A percentile compares a stretch with the other conserved stretches of the same genome.
phyloP scores from a whole-genome alignment of 305 asterid genomes.

The Fraxinus floribunda region DNA sequence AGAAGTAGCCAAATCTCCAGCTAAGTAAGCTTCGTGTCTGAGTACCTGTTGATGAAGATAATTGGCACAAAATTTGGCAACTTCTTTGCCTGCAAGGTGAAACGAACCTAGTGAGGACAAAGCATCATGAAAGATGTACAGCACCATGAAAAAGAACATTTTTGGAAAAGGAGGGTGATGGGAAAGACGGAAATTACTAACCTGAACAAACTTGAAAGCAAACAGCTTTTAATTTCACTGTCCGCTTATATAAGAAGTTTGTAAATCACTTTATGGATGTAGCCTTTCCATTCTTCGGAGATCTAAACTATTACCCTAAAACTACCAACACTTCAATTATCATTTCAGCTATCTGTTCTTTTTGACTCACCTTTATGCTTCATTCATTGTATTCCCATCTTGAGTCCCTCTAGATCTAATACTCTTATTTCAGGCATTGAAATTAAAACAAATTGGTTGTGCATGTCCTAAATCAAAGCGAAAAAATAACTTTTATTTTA shows the following conservation, averaged over 20 bases:
- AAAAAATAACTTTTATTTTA: conserved; percentile 2
- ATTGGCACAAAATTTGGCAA: conserved; percentile 90
- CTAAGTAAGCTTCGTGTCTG: conserved; percentile 62
- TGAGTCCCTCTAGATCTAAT: conserved; percentile 2
- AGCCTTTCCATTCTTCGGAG: background rate
- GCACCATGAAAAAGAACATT: conserved; percentile 12
- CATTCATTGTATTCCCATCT: background rate
- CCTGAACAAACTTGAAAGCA: conserved; percentile 10
- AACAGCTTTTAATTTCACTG: conserved; percentile 13
- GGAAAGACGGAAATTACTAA: background rate
- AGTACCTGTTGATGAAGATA: conserved; percentile 85
- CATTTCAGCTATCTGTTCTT: conserved; percentile 10
- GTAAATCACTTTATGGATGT: conserved; percentile 5
- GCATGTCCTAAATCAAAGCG: conserved; percentile 17
- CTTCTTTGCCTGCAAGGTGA: conserved; percentile 69
- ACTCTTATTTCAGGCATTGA: conserved; percentile 4
- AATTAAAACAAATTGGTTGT: conserved; percentile 1
- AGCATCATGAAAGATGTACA: background rate
- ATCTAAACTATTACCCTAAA: conserved; percentile 14
- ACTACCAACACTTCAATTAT: conserved; percentile 5
- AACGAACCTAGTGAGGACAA: conserved; percentile 16
- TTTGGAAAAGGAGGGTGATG: background rate
- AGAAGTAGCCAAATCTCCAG: conserved; percentile 69
- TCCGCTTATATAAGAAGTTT: background rate
- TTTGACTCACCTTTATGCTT: background rate